These are phyloP conservation scores for Aspergillus sergii DNA, from an alignment of 2,329 filamentous ascomycete species.

Conservation along the genomic window DNA sequence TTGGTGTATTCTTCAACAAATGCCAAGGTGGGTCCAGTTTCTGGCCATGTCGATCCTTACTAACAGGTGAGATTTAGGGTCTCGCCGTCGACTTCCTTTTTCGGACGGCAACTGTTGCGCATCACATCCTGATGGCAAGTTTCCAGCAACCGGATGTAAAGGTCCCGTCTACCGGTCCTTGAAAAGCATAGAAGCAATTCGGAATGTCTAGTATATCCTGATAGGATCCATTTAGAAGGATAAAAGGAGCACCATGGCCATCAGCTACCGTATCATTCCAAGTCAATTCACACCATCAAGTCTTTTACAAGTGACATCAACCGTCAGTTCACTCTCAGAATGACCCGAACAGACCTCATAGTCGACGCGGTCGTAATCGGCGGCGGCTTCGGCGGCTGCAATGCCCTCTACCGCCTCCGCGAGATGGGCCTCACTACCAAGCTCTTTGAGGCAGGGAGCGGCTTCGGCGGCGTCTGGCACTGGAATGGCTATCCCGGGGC, in stretches of 20 bases:
- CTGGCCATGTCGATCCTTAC: not conserved
- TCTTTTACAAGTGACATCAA: not conserved
- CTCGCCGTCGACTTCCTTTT: not conserved
- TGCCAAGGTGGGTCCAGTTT: not conserved
- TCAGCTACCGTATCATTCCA: no score
- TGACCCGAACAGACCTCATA: not conserved
- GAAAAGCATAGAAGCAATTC: not conserved
- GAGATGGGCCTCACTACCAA: conserved; percentile 39
- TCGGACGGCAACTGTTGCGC: not conserved
- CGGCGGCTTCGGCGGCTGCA: conserved; percentile 42
- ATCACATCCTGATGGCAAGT: not conserved
- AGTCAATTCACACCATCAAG: not conserved
- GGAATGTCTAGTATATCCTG: no score
- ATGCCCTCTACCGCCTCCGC: conserved; percentile 43
- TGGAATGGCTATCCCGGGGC: conserved; percentile 50
- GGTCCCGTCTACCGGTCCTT: not conserved
- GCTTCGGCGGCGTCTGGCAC: conserved; percentile 48
- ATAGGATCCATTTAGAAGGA: not conserved
- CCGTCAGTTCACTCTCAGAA: not conserved
- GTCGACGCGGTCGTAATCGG: conserved; percentile 45
- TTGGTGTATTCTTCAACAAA: not conserved
- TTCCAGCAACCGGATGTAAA: not conserved
- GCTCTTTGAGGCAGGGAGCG: conserved; percentile 41
- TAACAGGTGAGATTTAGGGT: no score
- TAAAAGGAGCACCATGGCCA: not conserved